Base-by-base conservation (phyloP, 202 grass and related monocot species). In the Bolboschoenoplectus hybrid region DNA sequence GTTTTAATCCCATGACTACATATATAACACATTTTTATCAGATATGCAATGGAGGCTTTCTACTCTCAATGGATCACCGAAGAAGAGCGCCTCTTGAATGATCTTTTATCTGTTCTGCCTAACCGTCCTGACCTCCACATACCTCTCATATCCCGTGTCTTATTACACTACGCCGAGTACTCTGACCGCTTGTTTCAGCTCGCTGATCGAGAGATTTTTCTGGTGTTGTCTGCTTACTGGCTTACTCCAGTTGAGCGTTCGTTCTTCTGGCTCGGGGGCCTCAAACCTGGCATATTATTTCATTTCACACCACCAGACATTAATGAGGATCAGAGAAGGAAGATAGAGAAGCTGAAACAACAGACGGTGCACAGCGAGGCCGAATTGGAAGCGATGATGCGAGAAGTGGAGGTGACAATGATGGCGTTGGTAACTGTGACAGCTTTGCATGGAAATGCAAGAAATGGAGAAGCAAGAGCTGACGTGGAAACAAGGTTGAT, bases 381-480 rank as follows among this genome's bases (percentile, higher is more conserved):
- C 4, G 62, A 67, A 11, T 11, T 84, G 62, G 81, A 84, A 35
- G 41, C 20, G 4, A 53, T 36, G 9, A 69, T 84, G 81, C 10
- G 40, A 12, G 61, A 49, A 41, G 55, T 51, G n/a, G 61, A 69
- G 38, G 62, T 41, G 1, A 60, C 81, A 8, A 69, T 69, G 61
- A 51, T 36, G n/a, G 58, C 39, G 0, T 40, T 84, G 61, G 16
- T 53, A 39, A 35, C 61, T 53, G 3, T 69, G 40, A 51, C 16
- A 16, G 58, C 40, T 53, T 20, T 67, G 16, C 58, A 84, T 51
- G 81, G 62, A 8, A 13, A 17, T 6, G 0, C 14, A 14, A 84
- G 14, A 36, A 84, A 84, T 67, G 81, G 81, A 51, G 81, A 84
- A 32, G 81, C 40, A 36, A 65, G 81, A 65, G 81, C 35, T 13